Evolutionary conservation across 352 stramenopile genomes (phyloP).

Genomic region (Phytophthora melonis): DNA sequence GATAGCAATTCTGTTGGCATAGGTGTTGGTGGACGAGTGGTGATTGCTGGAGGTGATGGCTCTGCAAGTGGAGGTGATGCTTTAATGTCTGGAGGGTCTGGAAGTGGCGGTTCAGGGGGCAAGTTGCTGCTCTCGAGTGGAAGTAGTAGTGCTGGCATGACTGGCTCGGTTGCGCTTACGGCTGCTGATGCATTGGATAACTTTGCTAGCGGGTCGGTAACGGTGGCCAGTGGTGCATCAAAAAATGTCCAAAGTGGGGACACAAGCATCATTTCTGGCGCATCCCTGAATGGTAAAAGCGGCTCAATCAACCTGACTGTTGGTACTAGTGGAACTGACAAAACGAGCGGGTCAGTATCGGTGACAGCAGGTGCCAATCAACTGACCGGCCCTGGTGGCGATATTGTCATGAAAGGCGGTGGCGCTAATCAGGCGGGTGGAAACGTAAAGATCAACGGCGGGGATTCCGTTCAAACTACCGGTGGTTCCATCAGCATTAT

Average conservation of each 20-base stretch:
- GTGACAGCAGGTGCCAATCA: slow-evolving; percentile 29
- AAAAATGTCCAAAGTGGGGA: slow-evolving; percentile 33
- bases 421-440: slow-evolving; percentile 22
- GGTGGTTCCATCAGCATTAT: slow-evolving; percentile 32
- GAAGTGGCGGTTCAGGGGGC: slow-evolving; percentile 15
- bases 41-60: slow-evolving; percentile 8
- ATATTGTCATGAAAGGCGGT: slow-evolving; percentile 26
- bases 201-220: slow-evolving; percentile 34
- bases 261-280: slow-evolving; percentile 25
- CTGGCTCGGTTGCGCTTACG: slow-evolving; percentile 23
- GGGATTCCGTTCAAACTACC: slow-evolving; percentile 27
- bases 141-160: slow-evolving; percentile 17
- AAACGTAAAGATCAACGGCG: slow-evolving; percentile 10
- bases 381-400: slow-evolving; percentile 32
- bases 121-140: slow-evolving; percentile 28
- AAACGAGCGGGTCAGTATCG: slow-evolving; percentile 21
- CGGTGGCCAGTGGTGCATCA: slow-evolving; percentile 36
- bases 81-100: slow-evolving; percentile 11
- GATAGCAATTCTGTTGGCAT: neutral
- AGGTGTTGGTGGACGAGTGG: slow-evolving; percentile 5
- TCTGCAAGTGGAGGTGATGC: slow-evolving; percentile 13
- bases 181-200: slow-evolving; percentile 12
- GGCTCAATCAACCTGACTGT: slow-evolving; percentile 31
- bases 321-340: slow-evolving; percentile 21
- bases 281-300: slow-evolving; percentile 29